Conservation (phyloP, 345 rosid genomes). For the Litchi chinensis region DNA sequence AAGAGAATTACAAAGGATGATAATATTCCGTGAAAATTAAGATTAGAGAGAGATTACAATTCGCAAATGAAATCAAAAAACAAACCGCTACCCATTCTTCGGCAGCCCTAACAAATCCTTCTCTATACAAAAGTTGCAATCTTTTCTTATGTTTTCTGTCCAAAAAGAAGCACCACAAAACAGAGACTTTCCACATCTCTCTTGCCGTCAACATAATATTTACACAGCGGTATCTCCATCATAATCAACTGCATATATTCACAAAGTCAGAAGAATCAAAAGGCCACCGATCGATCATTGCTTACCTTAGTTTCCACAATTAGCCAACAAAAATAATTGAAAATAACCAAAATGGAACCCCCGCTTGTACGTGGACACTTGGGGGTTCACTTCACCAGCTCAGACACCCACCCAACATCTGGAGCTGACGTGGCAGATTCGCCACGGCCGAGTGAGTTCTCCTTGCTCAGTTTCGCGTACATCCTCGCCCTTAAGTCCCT, state of each 20-base stretch:
- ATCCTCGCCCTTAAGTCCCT: slow-evolving; percentile 56
- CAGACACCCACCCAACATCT: slow-evolving; percentile 50
- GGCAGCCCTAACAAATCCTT: slow-evolving; percentile 33
- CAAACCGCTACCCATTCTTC: slow-evolving; percentile 34
- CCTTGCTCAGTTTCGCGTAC: slow-evolving; percentile 54
- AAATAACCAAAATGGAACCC: slow-evolving; percentile 9
- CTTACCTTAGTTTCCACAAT: neutral
- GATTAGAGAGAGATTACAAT: slow-evolving; percentile 18
- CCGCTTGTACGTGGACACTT: neutral
- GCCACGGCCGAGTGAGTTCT: slow-evolving; percentile 42
- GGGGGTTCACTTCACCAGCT: slow-evolving; percentile 39
- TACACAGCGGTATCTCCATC: slow-evolving; percentile 24
- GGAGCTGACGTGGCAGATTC: slow-evolving; percentile 33
- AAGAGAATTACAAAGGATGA: slow-evolving; percentile 4
- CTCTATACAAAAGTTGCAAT: slow-evolving; percentile 25
- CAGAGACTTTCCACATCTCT: slow-evolving; percentile 27
- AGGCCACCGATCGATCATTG: slow-evolving; percentile 19
- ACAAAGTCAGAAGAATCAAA: slow-evolving; percentile 30
- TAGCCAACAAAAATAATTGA: slow-evolving; percentile 12
- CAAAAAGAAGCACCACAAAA: slow-evolving; percentile 30
- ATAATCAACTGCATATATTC: slow-evolving; percentile 26
- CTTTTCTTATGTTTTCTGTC: neutral
- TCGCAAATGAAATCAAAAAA: slow-evolving; percentile 9
- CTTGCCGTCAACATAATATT: slow-evolving; percentile 24
- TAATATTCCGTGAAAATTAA: slow-evolving; percentile 5